Conservation (phyloP, 1,284 basidiomycete species). For the Ceratobasidium sp. region DNA sequence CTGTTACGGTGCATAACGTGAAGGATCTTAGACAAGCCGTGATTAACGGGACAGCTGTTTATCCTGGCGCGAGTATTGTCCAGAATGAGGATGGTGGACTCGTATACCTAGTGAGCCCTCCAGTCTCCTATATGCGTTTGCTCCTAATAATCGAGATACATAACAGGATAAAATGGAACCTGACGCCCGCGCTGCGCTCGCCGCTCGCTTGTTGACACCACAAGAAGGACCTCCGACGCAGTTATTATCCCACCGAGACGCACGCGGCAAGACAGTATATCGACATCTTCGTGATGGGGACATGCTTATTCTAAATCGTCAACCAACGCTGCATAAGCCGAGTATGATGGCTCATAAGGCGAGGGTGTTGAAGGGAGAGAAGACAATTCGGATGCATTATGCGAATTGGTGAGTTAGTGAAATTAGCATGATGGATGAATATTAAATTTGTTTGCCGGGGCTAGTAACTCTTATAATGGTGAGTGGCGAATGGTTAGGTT, state of each 20-base stretch:
- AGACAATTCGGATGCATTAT: constrained; percentile 99
- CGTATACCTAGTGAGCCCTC: constrained; percentile 75
- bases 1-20: constrained; percentile 93
- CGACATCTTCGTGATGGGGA: constrained; percentile 96
- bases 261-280: constrained; percentile 95
- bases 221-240: constrained; percentile 76
- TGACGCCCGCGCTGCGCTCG: constrained; percentile 94
- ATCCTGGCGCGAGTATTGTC: constrained; percentile 95
- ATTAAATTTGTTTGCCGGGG: background rate
- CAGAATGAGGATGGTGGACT: constrained; percentile 95
- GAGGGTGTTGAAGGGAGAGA: constrained; percentile 93
- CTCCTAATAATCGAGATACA: constrained; percentile 16
- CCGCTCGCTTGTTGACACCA: constrained; percentile 96
- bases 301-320: constrained; percentile 95
- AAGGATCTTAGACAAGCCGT: constrained; percentile 92
- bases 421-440: background rate
- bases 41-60: constrained; percentile 89
- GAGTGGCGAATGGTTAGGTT: constrained; percentile 53
- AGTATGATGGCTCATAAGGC: constrained; percentile 99
- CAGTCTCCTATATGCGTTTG: constrained; percentile 1
- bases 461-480: constrained; percentile 95
- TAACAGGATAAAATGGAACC: constrained; percentile 83
- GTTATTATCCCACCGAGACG: constrained; percentile 69
- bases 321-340: constrained; percentile 99
- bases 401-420: constrained; percentile 86